Percentiles rank a stretch among this genome's conserved stretches.
Evolutionary conservation across 1,139 yeast species (phyloP).

Genomic region (Magnusiomyces suaveolens): DNA sequence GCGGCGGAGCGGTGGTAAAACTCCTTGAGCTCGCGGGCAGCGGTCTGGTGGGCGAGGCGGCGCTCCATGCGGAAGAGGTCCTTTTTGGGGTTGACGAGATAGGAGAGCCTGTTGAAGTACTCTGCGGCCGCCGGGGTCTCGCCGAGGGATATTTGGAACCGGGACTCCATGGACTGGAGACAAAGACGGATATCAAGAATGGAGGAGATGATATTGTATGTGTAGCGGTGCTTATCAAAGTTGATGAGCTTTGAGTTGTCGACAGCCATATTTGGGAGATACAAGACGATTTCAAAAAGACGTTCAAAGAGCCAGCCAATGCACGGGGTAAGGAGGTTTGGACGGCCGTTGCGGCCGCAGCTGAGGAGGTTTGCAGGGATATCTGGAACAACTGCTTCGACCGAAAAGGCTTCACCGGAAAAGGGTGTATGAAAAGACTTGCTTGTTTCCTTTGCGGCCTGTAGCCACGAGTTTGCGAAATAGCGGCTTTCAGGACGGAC

Average conservation of each 20-base stretch:
- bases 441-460: constrained; percentile 39
- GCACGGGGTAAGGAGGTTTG: constrained; percentile 52
- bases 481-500: constrained; percentile 72
- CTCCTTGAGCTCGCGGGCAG: constrained; percentile 38
- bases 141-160: constrained; percentile 2
- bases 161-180: constrained; percentile 11
- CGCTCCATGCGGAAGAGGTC: constrained; percentile 26
- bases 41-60: constrained; percentile 34
- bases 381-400: constrained; percentile 36
- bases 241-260: constrained; percentile 50
- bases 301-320: constrained; percentile 69
- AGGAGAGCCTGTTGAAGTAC: constrained; percentile 21
- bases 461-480: constrained; percentile 58
- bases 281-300: constrained; percentile 54
- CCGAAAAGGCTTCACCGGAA: constrained; percentile 13
- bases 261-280: constrained; percentile 56
- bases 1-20: constrained; percentile 27
- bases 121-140: background rate
- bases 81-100: constrained; percentile 26
- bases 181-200: constrained; percentile 36
- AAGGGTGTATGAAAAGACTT: constrained; percentile 19
- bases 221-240: constrained; percentile 59
- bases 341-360: constrained; percentile 17
- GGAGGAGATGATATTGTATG: constrained; percentile 45
- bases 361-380: constrained; percentile 17